Evolutionary conservation across 2,329 filamentous ascomycete species (phyloP).

Genomic region (Fusarium hostae): DNA sequence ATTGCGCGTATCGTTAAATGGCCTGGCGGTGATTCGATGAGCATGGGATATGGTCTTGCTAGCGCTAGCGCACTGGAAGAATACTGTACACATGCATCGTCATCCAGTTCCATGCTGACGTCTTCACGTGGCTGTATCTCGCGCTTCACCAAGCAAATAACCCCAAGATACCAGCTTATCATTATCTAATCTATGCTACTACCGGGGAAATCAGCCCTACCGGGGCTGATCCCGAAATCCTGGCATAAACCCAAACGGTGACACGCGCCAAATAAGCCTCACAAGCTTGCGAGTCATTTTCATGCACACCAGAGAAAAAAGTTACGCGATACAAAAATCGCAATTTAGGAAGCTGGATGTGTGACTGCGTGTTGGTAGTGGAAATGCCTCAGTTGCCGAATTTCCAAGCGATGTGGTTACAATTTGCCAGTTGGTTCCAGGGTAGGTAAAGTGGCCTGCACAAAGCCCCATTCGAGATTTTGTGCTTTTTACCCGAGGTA

Average conservation of each 20-base stretch:
- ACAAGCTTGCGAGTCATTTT: background rate
- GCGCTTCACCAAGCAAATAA: no score
- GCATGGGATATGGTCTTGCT: background rate
- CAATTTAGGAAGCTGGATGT: background rate
- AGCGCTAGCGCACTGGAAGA: background rate
- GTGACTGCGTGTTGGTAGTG: background rate
- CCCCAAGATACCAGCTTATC: rapidly evolving
- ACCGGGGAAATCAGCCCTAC: background rate
- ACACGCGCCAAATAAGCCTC: background rate
- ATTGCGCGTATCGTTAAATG: background rate
- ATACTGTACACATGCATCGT: background rate
- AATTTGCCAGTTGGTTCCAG: background rate
- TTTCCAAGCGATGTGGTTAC: background rate
- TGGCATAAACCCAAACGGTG: background rate
- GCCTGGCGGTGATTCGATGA: background rate
- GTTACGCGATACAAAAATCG: background rate
- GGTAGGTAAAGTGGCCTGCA: background rate
- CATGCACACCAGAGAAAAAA: no score
- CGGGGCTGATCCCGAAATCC: background rate
- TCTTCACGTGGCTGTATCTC: background rate
- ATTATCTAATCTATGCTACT: background rate
- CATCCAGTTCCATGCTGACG: background rate
- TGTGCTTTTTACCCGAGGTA: background rate
- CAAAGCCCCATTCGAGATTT: background rate
- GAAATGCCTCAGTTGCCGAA: background rate